Conservation (phyloP, 164 flowering plant species). For the Aristolochia californica region DNA sequence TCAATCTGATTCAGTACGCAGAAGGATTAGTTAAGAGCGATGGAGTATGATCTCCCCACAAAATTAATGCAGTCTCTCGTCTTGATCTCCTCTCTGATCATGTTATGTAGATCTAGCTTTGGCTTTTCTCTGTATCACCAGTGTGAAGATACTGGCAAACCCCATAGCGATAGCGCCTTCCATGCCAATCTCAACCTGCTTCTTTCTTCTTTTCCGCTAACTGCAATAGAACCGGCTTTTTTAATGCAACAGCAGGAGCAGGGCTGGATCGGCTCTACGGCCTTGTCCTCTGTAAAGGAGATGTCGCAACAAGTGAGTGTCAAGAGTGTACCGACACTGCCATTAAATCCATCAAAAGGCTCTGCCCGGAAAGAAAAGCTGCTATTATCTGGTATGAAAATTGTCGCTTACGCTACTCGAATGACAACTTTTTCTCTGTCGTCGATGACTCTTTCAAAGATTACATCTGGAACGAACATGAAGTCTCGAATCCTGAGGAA, state of each 20-base stretch:
- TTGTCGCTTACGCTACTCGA: conserved; percentile 27
- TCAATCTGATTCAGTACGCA: too few relatives aligned
- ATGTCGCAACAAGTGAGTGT: conserved; percentile 6
- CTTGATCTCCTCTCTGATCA: not conserved
- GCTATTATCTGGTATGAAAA: conserved; percentile 25
- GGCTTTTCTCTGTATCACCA: not conserved
- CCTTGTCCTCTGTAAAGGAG: conserved; percentile 12
- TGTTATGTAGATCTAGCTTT: not conserved
- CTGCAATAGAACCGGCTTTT: conserved; percentile 3
- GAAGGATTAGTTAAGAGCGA: too few relatives aligned
- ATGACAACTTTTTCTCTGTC: conserved; percentile 8
- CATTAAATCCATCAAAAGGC: not conserved
- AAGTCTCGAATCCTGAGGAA: conserved; percentile 10
- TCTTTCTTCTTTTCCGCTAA: conserved; percentile 3
- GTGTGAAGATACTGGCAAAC: not conserved
- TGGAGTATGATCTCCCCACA: too few relatives aligned
- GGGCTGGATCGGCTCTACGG: conserved; percentile 3
- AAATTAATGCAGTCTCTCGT: not conserved
- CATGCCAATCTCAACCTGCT: conserved; percentile 7
- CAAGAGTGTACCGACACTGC: conserved; percentile 12
- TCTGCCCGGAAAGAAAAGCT: conserved; percentile 12
- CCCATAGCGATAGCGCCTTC: conserved; percentile 6
- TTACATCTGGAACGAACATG: conserved; percentile 2
- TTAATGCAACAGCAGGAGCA: conserved; percentile 4
- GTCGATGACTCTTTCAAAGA: too few relatives aligned